Percentiles rank a stretch among this genome's conserved stretches.
Evolutionary conservation across 1,284 basidiomycete genomes (phyloP).

Genomic region (Cryptococcus jaspeensis): DNA sequence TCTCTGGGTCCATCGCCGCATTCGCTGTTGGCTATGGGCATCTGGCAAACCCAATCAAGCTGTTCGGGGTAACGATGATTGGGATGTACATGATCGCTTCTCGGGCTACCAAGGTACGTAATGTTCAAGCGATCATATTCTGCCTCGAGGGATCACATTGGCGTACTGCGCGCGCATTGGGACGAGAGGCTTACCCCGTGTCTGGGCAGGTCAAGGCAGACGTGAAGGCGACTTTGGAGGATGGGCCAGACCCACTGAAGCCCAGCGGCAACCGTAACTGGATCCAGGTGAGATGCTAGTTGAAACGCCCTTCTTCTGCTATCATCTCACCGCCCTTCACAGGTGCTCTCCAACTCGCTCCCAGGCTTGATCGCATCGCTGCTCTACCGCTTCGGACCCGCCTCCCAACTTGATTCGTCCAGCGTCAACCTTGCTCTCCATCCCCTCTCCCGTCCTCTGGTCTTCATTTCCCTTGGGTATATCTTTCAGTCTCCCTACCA

Average conservation of each 20-base stretch:
- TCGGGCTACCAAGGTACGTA: constrained; percentile 79
- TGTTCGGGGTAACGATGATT: constrained; percentile 71
- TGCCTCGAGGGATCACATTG: not conserved
- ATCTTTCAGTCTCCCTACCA: constrained; percentile 30
- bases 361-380: constrained; percentile 65
- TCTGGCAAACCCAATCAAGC: constrained; percentile 46
- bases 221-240: constrained; percentile 72
- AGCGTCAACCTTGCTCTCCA: constrained; percentile 10
- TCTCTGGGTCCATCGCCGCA: constrained; percentile 62
- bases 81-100: constrained; percentile 80
- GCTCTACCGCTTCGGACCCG: constrained; percentile 59
- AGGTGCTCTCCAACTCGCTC: constrained; percentile 72
- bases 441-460: constrained; percentile 26
- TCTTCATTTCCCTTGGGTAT: constrained; percentile 62
- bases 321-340: not conserved
- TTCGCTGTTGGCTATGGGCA: constrained; percentile 65
- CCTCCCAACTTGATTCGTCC: constrained; percentile 32
- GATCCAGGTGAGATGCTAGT: constrained; percentile 61
- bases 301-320: not conserved
- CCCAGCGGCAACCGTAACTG: constrained; percentile 66
- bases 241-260: constrained; percentile 64
- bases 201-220: constrained; percentile 52
- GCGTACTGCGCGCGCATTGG: too few species aligned
- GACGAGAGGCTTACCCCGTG: too few species aligned
- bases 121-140: constrained; percentile 45